These are phyloP conservation scores for Suillus weaverae DNA, from an alignment of 768 basidiomycete genomes.

Conservation along the genomic window DNA sequence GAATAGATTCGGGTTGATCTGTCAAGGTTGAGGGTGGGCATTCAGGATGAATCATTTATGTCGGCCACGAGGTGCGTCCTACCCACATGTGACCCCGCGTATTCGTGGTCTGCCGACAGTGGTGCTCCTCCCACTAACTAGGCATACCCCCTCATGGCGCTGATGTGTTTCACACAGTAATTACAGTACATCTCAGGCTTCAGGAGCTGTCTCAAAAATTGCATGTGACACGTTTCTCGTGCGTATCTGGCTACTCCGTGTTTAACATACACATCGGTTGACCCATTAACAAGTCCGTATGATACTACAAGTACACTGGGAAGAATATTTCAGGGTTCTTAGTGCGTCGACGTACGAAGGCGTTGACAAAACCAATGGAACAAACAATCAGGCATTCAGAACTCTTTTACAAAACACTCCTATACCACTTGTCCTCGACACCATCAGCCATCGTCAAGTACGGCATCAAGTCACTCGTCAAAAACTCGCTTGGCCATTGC, in stretches of 20 bases:
- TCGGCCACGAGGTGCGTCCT: constrained; percentile 61
- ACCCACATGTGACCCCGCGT: background rate
- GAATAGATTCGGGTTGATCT: constrained; percentile 64
- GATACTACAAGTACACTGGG: constrained; percentile 2
- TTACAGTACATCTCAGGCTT: background rate
- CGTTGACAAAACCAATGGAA: background rate
- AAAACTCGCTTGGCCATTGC: constrained; percentile 91
- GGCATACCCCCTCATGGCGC: constrained; percentile 67
- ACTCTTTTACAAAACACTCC: constrained; percentile 36
- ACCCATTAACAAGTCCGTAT: background rate
- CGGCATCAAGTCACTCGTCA: constrained; percentile 93
- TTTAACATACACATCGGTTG: background rate
- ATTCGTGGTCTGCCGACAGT: background rate
- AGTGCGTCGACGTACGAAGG: background rate
- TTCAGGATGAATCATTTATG: constrained; percentile 56
- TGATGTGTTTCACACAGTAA: constrained; percentile 45
- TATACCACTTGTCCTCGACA: constrained; percentile 62
- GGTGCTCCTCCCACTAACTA: constrained; percentile 22
- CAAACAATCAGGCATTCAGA: background rate
- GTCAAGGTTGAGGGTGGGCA: constrained; percentile 67
- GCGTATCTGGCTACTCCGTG: background rate
- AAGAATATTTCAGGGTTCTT: background rate
- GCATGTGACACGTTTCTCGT: background rate
- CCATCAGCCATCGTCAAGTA: constrained; percentile 79
- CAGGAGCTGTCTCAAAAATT: no score